Percentiles rank a stretch among this genome's conserved stretches.
phyloP scores from a whole-genome alignment of 805 yeast species.

The Wickerhamomyces hampshirensis region DNA sequence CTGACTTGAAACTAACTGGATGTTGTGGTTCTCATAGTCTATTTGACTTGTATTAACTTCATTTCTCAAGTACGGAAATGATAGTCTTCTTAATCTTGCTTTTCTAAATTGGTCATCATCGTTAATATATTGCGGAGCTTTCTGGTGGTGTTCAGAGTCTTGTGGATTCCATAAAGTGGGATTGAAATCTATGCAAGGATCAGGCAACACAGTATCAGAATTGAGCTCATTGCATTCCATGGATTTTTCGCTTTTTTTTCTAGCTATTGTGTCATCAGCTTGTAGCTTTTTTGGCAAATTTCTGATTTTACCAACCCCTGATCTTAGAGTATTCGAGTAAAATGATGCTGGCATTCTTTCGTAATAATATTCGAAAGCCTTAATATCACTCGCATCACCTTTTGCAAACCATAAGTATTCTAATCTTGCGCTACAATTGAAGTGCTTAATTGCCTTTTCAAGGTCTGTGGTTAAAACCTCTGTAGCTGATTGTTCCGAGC shows the following conservation, averaged over 20 bases:
- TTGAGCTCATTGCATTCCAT: too few relatives aligned
- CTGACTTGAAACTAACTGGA: constrained; percentile 4
- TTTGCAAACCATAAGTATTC: constrained; percentile 46
- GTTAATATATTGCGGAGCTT: too few relatives aligned
- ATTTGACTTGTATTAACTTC: constrained; percentile 30
- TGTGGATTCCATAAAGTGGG: too few relatives aligned
- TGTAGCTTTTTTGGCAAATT: constrained; percentile 21
- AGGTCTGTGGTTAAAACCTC: constrained; percentile 37
- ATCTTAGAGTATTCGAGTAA: constrained; percentile 10
- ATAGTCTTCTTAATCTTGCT: constrained; percentile 27
- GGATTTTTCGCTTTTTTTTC: constrained; percentile 3
- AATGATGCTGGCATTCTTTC: constrained; percentile 8
- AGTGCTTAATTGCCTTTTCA: constrained; percentile 24
- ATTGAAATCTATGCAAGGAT: too few relatives aligned
- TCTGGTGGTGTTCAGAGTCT: too few relatives aligned
- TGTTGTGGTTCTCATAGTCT: constrained; percentile 21
- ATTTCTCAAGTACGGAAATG: constrained; percentile 32
- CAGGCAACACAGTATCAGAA: too few relatives aligned
- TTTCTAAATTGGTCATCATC: constrained; percentile 13
- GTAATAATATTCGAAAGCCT: constrained; percentile 18
- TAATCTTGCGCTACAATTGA: constrained; percentile 28
- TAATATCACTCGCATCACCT: constrained; percentile 36
- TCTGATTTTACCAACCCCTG: constrained; percentile 25
- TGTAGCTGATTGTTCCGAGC: constrained; percentile 29
- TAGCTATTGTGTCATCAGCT: constrained; percentile 12